A percentile compares a stretch with the other conserved stretches of the same genome.
phyloP scores from a whole-genome alignment of 140 eudicot genomes.

The Cichorium intybus region DNA sequence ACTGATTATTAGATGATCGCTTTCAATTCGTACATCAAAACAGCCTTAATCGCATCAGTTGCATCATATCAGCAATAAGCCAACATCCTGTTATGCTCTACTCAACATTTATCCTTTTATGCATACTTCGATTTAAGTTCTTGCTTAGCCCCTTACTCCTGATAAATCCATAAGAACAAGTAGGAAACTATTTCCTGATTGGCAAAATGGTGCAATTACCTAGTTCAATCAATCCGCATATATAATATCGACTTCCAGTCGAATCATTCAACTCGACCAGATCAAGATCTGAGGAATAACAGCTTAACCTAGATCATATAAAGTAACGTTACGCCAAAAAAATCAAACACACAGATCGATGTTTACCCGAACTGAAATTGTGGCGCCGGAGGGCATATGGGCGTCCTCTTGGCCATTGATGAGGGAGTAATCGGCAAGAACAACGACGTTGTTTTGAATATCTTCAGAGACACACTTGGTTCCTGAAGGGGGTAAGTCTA shows the following conservation, averaged over 20 bases:
- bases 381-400: conserved; percentile 30
- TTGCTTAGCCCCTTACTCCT: no score
- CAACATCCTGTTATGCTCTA: no score
- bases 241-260: not conserved
- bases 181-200: no score
- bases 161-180: no score
- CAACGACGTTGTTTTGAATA: conserved; percentile 71
- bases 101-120: conserved; percentile 5
- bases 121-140: no score
- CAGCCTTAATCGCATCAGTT: no score
- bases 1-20: no score
- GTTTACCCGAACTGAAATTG: conserved; percentile 54
- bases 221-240: not conserved
- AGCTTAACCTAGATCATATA: not conserved
- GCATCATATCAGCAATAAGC: no score
- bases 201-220: no score
- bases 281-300: conserved; percentile 13
- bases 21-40: no score
- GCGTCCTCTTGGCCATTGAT: conserved; percentile 35
- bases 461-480: conserved; percentile 83
- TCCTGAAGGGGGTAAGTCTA: conserved; percentile 63
- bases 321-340: not conserved
- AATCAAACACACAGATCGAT: not conserved
- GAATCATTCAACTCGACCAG: not conserved
- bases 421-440: conserved; percentile 65